Base-by-base conservation (phyloP, 352 stramenopile genomes). In the Globisporangium alternatum region DNA sequence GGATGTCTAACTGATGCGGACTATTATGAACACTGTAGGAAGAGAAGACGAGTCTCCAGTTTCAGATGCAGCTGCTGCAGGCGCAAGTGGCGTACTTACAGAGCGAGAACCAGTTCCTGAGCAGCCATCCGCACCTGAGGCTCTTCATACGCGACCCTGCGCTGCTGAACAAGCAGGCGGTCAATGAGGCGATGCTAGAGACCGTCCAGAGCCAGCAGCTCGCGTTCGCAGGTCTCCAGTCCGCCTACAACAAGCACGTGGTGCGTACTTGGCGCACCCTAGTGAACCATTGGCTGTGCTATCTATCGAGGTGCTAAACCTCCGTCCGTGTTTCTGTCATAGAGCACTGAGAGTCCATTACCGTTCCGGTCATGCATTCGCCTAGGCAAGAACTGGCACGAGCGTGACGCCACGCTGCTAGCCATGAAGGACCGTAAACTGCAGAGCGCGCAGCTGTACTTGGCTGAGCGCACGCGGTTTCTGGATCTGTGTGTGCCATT, bases 401-500 rank as follows among this genome's bases (percentile, higher is more conserved):
- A 63, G 39, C 69, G 77, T 15, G 69, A 70, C 21, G 63, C 75
- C 15, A 65, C 64, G 30, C 43, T 83, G 13, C 31, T 77, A 21
- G 56, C 51, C 2, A 69, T 78, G 66, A 78, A 80, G 53, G 60
- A 68, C 37, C 59, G 71, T 49, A 70, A 67, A 21, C 65, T 86
- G 7, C 35, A 69, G 19, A 69, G 76, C 13, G 65, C 67, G 12
- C 56, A 75, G 5, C 55, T 63, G 25, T 75, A 82, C 33, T 44
- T 83, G 3, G 64, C 68, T 0, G 74, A 78, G 49, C 73, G 75
- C 5, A 74, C 69, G n/a, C 64, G 65, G 4, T 75, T 74, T 17
- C 72, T 86, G 68, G 59, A 66, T 37, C 60, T 74, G 35, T 57
- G 74, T 17, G 64, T 51, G 9, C 65, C 72, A n/a, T 77, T 72